Base-by-base conservation (phyloP, 78 protist species). In the Dictyostelium brefeldianum region DNA sequence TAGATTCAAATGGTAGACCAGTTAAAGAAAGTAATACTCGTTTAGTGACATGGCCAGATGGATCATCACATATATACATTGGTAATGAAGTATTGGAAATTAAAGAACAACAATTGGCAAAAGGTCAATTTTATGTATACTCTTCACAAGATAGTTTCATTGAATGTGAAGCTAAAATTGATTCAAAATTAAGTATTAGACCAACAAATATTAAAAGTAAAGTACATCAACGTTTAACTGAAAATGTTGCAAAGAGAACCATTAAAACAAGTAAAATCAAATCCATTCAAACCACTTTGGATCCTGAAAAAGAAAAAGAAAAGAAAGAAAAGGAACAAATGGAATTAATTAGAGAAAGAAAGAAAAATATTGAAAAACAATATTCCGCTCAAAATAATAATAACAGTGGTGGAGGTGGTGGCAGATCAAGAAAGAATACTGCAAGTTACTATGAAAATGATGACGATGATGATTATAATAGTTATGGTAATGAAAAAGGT, bases 11-110 rank as follows among this genome's bases (percentile, higher is more conserved):
- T 67, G 95, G 95, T 56, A 54, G 80, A 50, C 80, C 80, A 43
- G 78, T n/a, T 11, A 83, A 83, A 59, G 95, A 91, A 31, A 64
- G 81, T 27, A 91, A 91, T 29, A 79, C 95, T 9, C 29, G 90
- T 46, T 73, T 81, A 6, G 90, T 91, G 0, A 22, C 29, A 27
- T 91, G 95, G 95, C 27, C 80, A 1, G 95, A 91, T 43, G 95
- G 95, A 18, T 83, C 92, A 18, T 7, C 80, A 3, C 95, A 91
- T 70, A 31, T 91, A n/a, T 79, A 71, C n/a, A 91, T 91, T 69
- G 95, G 95, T 22, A 91, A 74, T 78, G 95, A 91, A 15, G 78
- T 53, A 18, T 73, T 83, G 64, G 95, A 91, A 62, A 31, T 91
- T 10, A 79, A 80, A 46, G 80, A 70, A 27, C 89, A 91, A 17